Evolutionary conservation across 805 yeast genomes (phyloP).

Genomic region (Barnettozyma californica): DNA sequence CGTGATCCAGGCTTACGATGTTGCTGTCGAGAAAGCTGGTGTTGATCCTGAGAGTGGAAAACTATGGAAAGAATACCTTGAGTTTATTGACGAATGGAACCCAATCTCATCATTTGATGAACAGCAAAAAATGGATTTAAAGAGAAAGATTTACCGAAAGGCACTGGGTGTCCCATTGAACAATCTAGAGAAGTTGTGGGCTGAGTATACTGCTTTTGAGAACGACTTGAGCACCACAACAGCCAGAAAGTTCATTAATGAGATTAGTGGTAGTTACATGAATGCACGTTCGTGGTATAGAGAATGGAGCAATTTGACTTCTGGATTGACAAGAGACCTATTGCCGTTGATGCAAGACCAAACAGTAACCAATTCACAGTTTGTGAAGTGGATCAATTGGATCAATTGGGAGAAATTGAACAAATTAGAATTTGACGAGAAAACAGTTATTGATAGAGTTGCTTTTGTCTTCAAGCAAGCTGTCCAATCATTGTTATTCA

Average conservation of each 20-base stretch:
- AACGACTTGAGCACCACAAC: constrained; percentile 66
- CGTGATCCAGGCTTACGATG: constrained; percentile 77
- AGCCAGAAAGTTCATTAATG: constrained; percentile 81
- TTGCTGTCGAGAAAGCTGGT: constrained; percentile 75
- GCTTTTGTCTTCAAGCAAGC: constrained; percentile 72
- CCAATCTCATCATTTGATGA: constrained; percentile 81
- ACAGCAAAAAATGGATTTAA: constrained; percentile 71
- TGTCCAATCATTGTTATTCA: constrained; percentile 52
- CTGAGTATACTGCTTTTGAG: constrained; percentile 77
- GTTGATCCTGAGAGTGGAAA: constrained; percentile 64
- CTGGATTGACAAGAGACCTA: constrained; percentile 37
- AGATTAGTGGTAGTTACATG: constrained; percentile 81
- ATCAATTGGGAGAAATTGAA: constrained; percentile 73
- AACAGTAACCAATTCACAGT: constrained; percentile 29
- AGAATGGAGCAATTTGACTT: constrained; percentile 60
- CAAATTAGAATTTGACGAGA: constrained; percentile 53
- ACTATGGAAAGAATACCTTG: constrained; percentile 81
- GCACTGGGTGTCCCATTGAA: constrained; percentile 72
- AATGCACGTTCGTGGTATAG: constrained; percentile 71
- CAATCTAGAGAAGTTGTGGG: constrained; percentile 76
- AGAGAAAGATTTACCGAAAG: constrained; percentile 66
- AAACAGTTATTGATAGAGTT: constrained; percentile 48
- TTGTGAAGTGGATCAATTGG: constrained; percentile 67
- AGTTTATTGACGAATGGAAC: constrained; percentile 70
- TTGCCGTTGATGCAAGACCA: constrained; percentile 23